Percentiles rank a stretch among this genome's conserved stretches.
phyloP scores from a whole-genome alignment of 148 eudicot genomes.

The Spergularia marina region DNA sequence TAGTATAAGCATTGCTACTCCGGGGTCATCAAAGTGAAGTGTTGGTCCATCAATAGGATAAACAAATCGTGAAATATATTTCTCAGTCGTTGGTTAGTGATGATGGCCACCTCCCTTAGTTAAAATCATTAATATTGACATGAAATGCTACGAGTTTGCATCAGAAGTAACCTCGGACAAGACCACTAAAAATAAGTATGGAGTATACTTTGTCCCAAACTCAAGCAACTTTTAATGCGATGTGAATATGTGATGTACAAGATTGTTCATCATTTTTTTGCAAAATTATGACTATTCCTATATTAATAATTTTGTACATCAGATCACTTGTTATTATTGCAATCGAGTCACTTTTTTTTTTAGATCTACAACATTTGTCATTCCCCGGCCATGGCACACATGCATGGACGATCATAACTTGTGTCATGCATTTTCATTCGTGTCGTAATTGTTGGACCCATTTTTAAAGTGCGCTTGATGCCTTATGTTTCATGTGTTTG shows the following conservation, averaged over 20 bases:
- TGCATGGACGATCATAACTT: background rate
- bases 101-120: background rate
- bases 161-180: background rate
- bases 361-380: slow-evolving; percentile 13
- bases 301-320: background rate
- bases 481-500: background rate
- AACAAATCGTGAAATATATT: no score
- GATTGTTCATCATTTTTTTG: slow-evolving; percentile 9
- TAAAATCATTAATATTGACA: background rate
- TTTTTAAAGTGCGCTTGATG: background rate
- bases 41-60: no score
- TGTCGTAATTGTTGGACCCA: slow-evolving; percentile 13
- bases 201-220: background rate
- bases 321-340: background rate
- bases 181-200: background rate
- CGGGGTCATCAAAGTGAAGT: no score
- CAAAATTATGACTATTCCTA: background rate
- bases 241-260: slow-evolving; percentile 6
- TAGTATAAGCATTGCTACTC: no score
- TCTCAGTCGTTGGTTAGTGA: no score
- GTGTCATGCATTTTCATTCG: slow-evolving; percentile 10
- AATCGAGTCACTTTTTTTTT: no score
- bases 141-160: background rate
- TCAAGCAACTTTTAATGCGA: slow-evolving; percentile 7
- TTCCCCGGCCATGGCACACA: slow-evolving; percentile 5